These are phyloP conservation scores for Lasiosphaeria hispida DNA, from an alignment of 495 filamentous ascomycete genomes.

Conservation along the genomic window DNA sequence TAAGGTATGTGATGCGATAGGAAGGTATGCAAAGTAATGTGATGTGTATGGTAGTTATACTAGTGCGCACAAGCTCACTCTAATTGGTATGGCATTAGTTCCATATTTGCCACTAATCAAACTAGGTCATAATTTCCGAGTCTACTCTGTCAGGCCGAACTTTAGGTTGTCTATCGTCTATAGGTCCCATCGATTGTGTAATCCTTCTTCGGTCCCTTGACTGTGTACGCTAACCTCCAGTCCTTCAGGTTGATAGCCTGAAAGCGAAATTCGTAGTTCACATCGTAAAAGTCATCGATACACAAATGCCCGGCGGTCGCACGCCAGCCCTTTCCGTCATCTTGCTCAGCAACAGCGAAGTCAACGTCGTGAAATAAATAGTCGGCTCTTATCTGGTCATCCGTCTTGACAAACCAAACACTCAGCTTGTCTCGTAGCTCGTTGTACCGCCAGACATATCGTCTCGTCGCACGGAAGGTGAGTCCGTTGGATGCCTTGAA, in stretches of 20 bases:
- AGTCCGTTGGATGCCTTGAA: slow-evolving; percentile 51
- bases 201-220: slow-evolving; percentile 67
- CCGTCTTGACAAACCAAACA: slow-evolving; percentile 64
- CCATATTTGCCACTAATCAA: too few species aligned
- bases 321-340: slow-evolving; percentile 43
- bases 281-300: slow-evolving; percentile 61
- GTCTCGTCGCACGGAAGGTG: slow-evolving; percentile 48
- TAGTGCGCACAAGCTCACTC: too few species aligned
- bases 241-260: slow-evolving; percentile 47
- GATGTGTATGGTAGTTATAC: too few species aligned
- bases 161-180: slow-evolving; percentile 19
- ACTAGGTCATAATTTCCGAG: too few species aligned
- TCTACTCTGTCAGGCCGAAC: too few species aligned
- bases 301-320: slow-evolving; percentile 63
- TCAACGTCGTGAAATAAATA: slow-evolving; percentile 64
- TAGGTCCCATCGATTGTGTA: slow-evolving; percentile 58
- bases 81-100: too few species aligned
- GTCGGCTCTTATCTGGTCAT: slow-evolving; percentile 56
- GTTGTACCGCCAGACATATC: slow-evolving; percentile 59
- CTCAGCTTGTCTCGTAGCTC: slow-evolving; percentile 54
- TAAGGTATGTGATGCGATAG: too few species aligned
- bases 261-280: slow-evolving; percentile 60
- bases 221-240: slow-evolving; percentile 59
- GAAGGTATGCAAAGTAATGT: too few species aligned
- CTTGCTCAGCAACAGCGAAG: slow-evolving; percentile 29